Base-by-base conservation (phyloP, 768 basidiomycete species). In the Rhizopogon vesiculosus region DNA sequence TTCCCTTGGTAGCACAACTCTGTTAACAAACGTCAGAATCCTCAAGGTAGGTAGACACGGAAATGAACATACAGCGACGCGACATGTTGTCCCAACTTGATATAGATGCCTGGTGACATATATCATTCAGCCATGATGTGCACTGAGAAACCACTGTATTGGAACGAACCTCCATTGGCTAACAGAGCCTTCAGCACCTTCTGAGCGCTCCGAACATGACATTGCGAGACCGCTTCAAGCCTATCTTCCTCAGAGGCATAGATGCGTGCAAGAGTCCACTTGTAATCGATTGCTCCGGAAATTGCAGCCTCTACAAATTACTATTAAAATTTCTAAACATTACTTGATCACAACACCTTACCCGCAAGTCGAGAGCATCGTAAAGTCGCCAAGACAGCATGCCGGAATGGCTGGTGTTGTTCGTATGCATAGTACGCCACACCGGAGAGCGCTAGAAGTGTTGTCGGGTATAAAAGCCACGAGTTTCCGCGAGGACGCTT, bases 41-140 rank as follows among this genome's bases (percentile, higher is more conserved):
- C 56, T 42, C 52, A 55, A 61, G 16, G 19, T 16, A 58, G 69
- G 66, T 41, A 60, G 56, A 69, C 3, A 39, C 16, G 58, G 46
- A 45, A 39, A 33, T 10, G 46, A 51, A 74, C 79, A 62, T 58
- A 91, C 75, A 69, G 77, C 66, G 74, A 88, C 66, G 89, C 90
- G 73, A 88, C 86, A 76, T 85, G 89, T 61, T 99, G 96, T 2
- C 95, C 97, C 63, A 93, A 69, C 66, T 93, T 92, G 63, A 94
- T 91, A 68, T 90, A 93, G 22, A 93, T 82, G 16, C 89, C 89
- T 86, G 55, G 5, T 56, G 53, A 5, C 41, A 25, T 60, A 42
- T 8, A 51, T 59, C 16, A 57, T 29, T 25, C 18, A 25, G 22
- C 22, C 16, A 39, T 51, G 40, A 31, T 19, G 18, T 55, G 54